Evolutionary conservation across 2,329 filamentous ascomycete genomes (phyloP), one percentile per base, ranked within the genome.

Genomic region (Fonsecaea pugnacius): DNA sequence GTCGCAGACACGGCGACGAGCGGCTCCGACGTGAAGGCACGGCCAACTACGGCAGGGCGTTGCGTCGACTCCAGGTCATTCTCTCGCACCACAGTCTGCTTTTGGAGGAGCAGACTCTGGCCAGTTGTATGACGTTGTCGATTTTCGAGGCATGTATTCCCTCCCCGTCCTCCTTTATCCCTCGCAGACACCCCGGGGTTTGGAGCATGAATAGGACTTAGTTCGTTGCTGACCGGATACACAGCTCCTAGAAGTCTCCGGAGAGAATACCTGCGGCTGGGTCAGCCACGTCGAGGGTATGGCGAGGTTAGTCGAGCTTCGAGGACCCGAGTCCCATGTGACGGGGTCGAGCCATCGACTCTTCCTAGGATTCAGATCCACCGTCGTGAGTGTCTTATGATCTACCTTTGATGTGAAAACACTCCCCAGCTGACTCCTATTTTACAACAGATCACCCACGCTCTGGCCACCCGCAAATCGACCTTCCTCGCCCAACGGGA

Each of bases 281-380:
- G 57, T 33, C 10, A 64, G 62, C 51, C 62, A 64, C 32, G 38
- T 60, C 2, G 50, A 56, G 43, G 62, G 62, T 4, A 50, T 64
- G 14, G 24, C 57, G 24, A 58, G 62, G 50, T 59, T 78, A 32
- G 67, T 77, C 33, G 66, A 76, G 61, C 61, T 72, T 14, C 71
- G 75, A 56, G 76, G 76, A 1, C 70, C 75, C 14, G 62, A 72
- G 38, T 69, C 70, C 10, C 74, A 77, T 70, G 60, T 64, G 9
- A 69, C 63, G 16, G 74, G 71, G 1, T 67, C 73, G n/a, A 74
- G 69, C 18, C 73, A 76, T 69, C 64, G 69, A 27, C 64, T 77
- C n/a, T 77, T 77, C 58, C 58, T 74, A 21, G 70, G 71, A 0
- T 73, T 75, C 56, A 65, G 74, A 50, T 63, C 67, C 43, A 68